Percentiles rank a stretch among this genome's conserved stretches.
These are phyloP conservation scores for Moesziomyces sp. DNA, from an alignment of 1,284 basidiomycete genomes.

Conservation along the genomic window DNA sequence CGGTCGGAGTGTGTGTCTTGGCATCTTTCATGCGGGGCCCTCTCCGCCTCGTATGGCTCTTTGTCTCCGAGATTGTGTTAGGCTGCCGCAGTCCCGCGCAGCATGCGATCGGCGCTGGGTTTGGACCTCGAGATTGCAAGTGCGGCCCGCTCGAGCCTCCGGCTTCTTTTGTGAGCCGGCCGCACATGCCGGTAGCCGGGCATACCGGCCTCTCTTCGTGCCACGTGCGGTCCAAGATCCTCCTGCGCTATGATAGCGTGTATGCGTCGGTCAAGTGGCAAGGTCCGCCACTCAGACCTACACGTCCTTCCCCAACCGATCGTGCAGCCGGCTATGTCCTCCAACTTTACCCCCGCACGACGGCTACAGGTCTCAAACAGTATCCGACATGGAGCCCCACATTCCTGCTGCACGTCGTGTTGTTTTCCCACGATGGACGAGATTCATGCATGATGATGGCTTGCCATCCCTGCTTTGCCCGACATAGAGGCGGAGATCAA, in stretches of 20 bases:
- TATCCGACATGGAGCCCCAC: conserved; percentile 7
- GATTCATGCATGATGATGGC: conserved; percentile 3
- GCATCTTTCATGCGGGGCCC: background rate
- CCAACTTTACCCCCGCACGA: too few relatives aligned
- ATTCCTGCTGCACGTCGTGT: background rate
- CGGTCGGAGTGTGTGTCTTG: conserved; percentile 1
- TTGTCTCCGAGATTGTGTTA: background rate
- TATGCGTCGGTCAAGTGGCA: background rate
- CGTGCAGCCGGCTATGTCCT: background rate
- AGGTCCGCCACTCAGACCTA: background rate
- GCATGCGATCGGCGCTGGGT: conserved; percentile 1
- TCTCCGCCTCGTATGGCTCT: background rate
- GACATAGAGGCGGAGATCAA: too few relatives aligned
- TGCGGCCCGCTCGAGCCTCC: conserved; percentile 15
- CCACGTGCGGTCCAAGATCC: background rate
- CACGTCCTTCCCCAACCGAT: background rate
- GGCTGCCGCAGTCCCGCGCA: background rate
- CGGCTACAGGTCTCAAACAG: too few relatives aligned
- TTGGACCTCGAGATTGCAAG: background rate
- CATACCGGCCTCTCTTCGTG: background rate
- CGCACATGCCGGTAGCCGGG: conserved; percentile 24
- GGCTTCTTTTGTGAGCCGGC: conserved; percentile 24
- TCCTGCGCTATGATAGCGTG: background rate
- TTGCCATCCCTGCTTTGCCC: too few relatives aligned
- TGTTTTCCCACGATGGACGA: too few relatives aligned